Conservation (phyloP, 2,329 filamentous ascomycete genomes). For the Thermothelomyces thermophilus region DNA sequence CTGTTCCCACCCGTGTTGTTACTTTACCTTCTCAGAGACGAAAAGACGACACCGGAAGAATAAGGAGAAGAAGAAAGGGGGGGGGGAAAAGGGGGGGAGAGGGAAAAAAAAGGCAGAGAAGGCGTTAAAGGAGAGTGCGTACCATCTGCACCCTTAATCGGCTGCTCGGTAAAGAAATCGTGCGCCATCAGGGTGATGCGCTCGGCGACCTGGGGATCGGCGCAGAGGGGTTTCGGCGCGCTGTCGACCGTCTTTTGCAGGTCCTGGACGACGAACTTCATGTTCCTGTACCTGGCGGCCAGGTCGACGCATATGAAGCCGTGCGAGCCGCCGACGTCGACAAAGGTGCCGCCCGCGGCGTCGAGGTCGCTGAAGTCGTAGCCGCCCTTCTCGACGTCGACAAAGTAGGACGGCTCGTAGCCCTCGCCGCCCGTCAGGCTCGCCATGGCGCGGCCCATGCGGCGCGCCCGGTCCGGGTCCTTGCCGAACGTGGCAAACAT, state of each 20-base stretch:
- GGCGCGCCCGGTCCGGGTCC: constrained; percentile 39
- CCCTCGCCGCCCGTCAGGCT: constrained; percentile 50
- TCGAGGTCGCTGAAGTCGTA: constrained; percentile 48
- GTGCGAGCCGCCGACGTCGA: constrained; percentile 54
- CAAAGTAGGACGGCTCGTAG: constrained; percentile 47
- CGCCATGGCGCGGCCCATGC: constrained; percentile 50
- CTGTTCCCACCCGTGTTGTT: too few relatives aligned
- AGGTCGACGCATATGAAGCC: constrained; percentile 52
- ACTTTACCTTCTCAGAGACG: too few relatives aligned
- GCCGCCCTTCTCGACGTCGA: constrained; percentile 34
- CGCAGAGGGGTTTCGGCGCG: constrained; percentile 38
- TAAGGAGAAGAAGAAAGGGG: neutral
- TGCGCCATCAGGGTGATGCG: constrained; percentile 42
- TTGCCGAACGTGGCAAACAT: constrained; percentile 50
- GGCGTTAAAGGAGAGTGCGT: too few relatives aligned
- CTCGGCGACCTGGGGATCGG: constrained; percentile 33
- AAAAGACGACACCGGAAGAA: too few relatives aligned
- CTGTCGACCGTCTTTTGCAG: constrained; percentile 42
- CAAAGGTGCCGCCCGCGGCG: constrained; percentile 40
- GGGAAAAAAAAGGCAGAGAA: too few relatives aligned
- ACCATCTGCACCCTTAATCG: constrained; percentile 47
- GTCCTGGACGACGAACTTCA: constrained; percentile 52
- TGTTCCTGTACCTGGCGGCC: constrained; percentile 42
- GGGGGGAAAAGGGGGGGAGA: too few relatives aligned
- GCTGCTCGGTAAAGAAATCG: constrained; percentile 53